These are phyloP conservation scores for Pseudotulostoma volvatum DNA, from an alignment of 495 filamentous ascomycete genomes.

Conservation along the genomic window DNA sequence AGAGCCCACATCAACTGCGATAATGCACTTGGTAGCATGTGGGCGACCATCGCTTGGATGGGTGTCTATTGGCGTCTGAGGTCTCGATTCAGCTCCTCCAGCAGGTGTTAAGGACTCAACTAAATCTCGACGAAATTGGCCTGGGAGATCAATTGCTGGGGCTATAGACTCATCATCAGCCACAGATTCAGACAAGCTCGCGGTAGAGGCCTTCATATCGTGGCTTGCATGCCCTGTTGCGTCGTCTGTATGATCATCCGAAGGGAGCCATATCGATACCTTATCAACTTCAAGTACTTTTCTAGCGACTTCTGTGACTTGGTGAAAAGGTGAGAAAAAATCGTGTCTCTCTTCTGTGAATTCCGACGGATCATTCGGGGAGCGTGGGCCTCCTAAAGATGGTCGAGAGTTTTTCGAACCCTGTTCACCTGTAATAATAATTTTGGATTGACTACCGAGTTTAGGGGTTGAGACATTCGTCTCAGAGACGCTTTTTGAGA, in stretches of 20 bases:
- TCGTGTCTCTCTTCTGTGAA: slow-evolving; percentile 9
- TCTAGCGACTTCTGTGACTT: slow-evolving; percentile 16
- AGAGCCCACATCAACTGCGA: slow-evolving; percentile 42
- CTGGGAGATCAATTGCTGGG: slow-evolving; percentile 14
- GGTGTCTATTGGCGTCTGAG: not conserved
- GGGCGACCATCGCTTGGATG: no score
- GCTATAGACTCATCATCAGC: slow-evolving; percentile 17
- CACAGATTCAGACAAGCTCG: slow-evolving; percentile 8
- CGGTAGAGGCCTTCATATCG: slow-evolving; percentile 12
- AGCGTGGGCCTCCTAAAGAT: slow-evolving; percentile 2
- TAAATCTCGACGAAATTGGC: slow-evolving; percentile 9
- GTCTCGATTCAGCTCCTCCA: slow-evolving; percentile 4
- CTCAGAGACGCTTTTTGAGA: not conserved
- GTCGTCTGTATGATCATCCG: slow-evolving; percentile 6
- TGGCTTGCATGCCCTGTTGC: slow-evolving; percentile 5
- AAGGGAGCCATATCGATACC: slow-evolving; percentile 22
- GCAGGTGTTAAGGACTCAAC: slow-evolving; percentile 5
- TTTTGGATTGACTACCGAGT: not conserved
- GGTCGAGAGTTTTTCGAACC: not conserved
- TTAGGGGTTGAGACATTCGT: slow-evolving; percentile 1
- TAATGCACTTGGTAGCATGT: no score
- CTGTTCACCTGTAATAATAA: not conserved
- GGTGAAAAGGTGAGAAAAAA: slow-evolving; percentile 8
- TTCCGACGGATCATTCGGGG: slow-evolving; percentile 5
- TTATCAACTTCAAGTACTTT: slow-evolving; percentile 20